phyloP scores from a whole-genome alignment of 1,284 basidiomycete genomes.

The Boletus semigastroideus region DNA sequence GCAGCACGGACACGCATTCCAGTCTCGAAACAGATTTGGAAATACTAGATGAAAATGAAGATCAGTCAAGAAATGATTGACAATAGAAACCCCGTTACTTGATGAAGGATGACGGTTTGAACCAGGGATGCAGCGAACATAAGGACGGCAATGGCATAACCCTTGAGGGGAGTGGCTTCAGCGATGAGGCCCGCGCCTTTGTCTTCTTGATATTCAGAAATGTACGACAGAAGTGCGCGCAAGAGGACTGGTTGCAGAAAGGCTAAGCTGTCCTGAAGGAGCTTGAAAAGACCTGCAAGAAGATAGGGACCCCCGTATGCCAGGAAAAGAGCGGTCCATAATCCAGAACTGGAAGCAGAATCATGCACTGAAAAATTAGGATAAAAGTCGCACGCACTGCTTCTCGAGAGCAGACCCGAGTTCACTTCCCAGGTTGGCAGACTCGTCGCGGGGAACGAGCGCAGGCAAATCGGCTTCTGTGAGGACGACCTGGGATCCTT shows the following conservation, averaged over 20 bases:
- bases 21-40: constrained; percentile 78
- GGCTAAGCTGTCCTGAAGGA: constrained; percentile 75
- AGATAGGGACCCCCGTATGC: constrained; percentile 82
- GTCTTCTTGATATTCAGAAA: constrained; percentile 68
- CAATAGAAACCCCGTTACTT: constrained; percentile 47
- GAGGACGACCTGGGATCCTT: constrained; percentile 61
- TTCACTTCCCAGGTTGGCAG: constrained; percentile 64
- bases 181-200: constrained; percentile 19
- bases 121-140: constrained; percentile 80
- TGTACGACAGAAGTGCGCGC: constrained; percentile 78
- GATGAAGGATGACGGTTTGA: constrained; percentile 86
- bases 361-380: constrained; percentile 3
- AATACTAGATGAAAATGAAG: constrained; percentile 53
- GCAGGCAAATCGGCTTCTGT: constrained; percentile 78
- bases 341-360: constrained; percentile 33
- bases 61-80: neutral
- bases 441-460: constrained; percentile 68
- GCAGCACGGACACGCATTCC: constrained; percentile 93
- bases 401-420: constrained; percentile 64
- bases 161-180: constrained; percentile 46
- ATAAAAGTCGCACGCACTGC: constrained; percentile 41
- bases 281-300: constrained; percentile 67
- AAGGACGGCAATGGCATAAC: constrained; percentile 71
- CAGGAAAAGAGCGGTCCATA: constrained; percentile 72
- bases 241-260: constrained; percentile 93